phyloP scores from a whole-genome alignment of 1,284 basidiomycete species.

The Volvariella surrecta region DNA sequence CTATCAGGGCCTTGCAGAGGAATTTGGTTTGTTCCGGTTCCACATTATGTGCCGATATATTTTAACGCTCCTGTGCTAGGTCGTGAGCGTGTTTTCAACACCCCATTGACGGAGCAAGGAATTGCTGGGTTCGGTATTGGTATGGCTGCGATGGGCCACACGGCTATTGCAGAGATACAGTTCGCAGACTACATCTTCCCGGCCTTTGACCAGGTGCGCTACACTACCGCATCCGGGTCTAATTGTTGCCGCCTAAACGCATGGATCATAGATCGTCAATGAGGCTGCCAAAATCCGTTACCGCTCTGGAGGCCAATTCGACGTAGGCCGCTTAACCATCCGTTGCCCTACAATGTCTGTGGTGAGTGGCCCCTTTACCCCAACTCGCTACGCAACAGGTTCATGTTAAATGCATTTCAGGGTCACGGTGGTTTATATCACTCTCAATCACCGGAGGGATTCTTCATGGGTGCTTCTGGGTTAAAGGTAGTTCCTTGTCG shows the following conservation, averaged over 20 bases:
- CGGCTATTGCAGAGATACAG: conserved; percentile 92
- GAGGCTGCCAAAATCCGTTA: conserved; percentile 94
- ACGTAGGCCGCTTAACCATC: conserved; percentile 81
- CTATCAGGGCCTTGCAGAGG: conserved; percentile 80
- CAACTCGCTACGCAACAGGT: background rate
- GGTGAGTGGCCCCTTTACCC: conserved; percentile 21
- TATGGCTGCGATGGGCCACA: conserved; percentile 87
- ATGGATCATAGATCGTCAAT: conserved; percentile 68
- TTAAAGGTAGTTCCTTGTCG: conserved; percentile 58
- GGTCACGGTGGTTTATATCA: conserved; percentile 93
- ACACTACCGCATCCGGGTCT: too few relatives aligned
- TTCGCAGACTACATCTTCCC: conserved; percentile 86
- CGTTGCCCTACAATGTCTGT: conserved; percentile 87
- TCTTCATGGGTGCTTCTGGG: conserved; percentile 86
- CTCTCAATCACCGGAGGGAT: conserved; percentile 91
- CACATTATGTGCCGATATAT: conserved; percentile 1
- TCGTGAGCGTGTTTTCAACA: conserved; percentile 91
- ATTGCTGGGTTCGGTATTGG: conserved; percentile 95
- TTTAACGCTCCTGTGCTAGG: conserved; percentile 34
- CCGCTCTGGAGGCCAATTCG: conserved; percentile 79
- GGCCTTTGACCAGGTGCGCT: conserved; percentile 80
- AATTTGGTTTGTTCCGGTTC: conserved; percentile 59
- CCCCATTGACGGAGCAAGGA: conserved; percentile 89
- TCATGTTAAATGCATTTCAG: conserved; percentile 12
- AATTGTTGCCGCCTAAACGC: conserved; percentile 6